These are phyloP conservation scores for Dipodascus albidus DNA, from an alignment of 805 yeast genomes.

Conservation along the genomic window DNA sequence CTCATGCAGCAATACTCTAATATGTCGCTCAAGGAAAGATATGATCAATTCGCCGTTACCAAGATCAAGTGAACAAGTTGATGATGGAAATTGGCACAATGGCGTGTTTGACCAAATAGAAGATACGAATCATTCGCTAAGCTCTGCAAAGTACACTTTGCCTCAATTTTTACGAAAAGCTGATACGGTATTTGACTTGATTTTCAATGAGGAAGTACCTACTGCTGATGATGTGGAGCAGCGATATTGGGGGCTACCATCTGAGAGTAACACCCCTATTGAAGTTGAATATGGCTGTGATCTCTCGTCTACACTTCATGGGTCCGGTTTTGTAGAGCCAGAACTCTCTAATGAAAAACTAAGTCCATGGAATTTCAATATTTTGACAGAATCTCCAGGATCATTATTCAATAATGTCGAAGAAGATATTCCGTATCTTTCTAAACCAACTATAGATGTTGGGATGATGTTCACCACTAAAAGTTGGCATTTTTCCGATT, in stretches of 20 bases:
- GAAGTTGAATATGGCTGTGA: slow-evolving; percentile 80
- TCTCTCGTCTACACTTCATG: slow-evolving; percentile 53
- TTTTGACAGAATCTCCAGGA: slow-evolving; percentile 56
- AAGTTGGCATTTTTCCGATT: slow-evolving; percentile 90
- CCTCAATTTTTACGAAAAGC: slow-evolving; percentile 51
- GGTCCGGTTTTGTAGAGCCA: slow-evolving; percentile 76
- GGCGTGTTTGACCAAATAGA: slow-evolving; percentile 13
- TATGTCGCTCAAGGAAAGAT: background rate
- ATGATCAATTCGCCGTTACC: background rate
- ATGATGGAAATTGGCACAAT: slow-evolving; percentile 30
- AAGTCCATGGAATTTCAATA: slow-evolving; percentile 60
- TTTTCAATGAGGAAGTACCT: slow-evolving; percentile 4
- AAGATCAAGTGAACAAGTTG: background rate
- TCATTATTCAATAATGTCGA: slow-evolving; percentile 58
- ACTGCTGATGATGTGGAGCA: slow-evolving; percentile 32
- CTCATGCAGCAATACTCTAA: background rate
- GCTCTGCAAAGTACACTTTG: slow-evolving; percentile 29
- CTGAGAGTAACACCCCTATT: slow-evolving; percentile 31
- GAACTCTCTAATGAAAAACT: slow-evolving; percentile 24
- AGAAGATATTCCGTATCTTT: slow-evolving; percentile 69
- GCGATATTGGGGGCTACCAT: slow-evolving; percentile 54
- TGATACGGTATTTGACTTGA: slow-evolving; percentile 26
- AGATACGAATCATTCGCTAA: background rate
- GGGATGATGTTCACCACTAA: slow-evolving; percentile 77
- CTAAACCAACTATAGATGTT: slow-evolving; percentile 77